These are phyloP conservation scores for Gryganskiella cystojenkinii DNA, from an alignment of 192 early-diverging fungal genomes.

Conservation along the genomic window DNA sequence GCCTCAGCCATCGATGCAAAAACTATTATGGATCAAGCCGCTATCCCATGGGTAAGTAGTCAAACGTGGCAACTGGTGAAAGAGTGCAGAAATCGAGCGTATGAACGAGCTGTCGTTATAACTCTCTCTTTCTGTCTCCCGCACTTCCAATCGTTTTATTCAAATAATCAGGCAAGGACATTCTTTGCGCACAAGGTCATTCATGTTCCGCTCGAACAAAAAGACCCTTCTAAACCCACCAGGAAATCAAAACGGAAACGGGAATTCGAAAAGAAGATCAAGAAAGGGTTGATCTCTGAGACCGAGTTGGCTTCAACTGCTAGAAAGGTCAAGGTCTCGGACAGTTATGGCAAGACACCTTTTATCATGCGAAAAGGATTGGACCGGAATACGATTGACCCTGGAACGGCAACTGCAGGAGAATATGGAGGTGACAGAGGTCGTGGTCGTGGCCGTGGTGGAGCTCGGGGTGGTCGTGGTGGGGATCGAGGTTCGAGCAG, in stretches of 20 bases:
- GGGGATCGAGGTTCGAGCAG: not conserved
- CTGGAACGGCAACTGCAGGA: slow-evolving; percentile 4
- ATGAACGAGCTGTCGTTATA: too few species aligned
- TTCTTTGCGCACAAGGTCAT: slow-evolving; percentile 44
- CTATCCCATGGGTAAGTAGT: slow-evolving; percentile 35
- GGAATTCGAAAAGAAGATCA: slow-evolving; percentile 46
- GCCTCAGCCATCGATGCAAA: slow-evolving; percentile 30
- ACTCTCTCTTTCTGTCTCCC: too few species aligned
- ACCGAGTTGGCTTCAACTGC: slow-evolving; percentile 15
- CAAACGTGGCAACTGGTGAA: too few species aligned
- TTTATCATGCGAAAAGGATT: slow-evolving; percentile 32
- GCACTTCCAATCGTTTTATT: too few species aligned
- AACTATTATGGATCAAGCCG: slow-evolving; percentile 13
- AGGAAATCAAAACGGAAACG: slow-evolving; percentile 46
- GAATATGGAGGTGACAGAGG: slow-evolving; percentile 6
- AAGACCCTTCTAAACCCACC: not conserved
- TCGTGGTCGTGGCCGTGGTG: slow-evolving; percentile 2
- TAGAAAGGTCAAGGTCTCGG: slow-evolving; percentile 30
- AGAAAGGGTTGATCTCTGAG: slow-evolving; percentile 25
- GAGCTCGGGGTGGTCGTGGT: slow-evolving; percentile 3
- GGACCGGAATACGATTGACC: slow-evolving; percentile 23
- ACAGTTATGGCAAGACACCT: slow-evolving; percentile 37
- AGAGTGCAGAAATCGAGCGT: too few species aligned
- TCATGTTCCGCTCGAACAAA: slow-evolving; percentile 22
- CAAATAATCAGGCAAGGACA: slow-evolving; percentile 15